Conservation (phyloP, 2,329 filamentous ascomycete species). For the Penicillium sp. region DNA sequence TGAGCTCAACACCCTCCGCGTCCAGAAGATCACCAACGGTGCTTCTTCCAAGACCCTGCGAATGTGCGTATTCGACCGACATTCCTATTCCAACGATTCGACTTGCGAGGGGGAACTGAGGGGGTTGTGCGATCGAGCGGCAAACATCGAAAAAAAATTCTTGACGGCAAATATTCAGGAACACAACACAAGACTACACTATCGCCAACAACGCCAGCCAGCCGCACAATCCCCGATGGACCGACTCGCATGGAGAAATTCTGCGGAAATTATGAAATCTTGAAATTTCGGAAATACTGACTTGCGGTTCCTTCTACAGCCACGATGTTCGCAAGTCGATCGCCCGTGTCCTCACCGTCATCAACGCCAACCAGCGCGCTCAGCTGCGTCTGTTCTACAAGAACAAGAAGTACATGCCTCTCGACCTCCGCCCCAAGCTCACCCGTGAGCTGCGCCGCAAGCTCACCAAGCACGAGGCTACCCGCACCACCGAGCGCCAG, state of each 20-base stretch:
- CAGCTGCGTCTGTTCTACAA: constrained; percentile 99
- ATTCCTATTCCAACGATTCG: constrained; percentile 15
- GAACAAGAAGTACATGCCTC: constrained; percentile 98
- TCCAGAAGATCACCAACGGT: constrained; percentile 95
- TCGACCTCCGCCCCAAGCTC: constrained; percentile 98
- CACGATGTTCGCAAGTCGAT: constrained; percentile 99
- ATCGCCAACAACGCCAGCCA: neutral
- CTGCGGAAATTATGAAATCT: neutral
- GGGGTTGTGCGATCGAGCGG: constrained; percentile 11
- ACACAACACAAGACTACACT: neutral
- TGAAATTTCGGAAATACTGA: constrained; percentile 27
- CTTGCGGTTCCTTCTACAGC: constrained; percentile 52
- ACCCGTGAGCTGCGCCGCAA: constrained; percentile 96
- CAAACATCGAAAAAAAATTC: constrained; percentile 11
- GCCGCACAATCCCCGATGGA: constrained; percentile 1
- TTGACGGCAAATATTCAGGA: neutral
- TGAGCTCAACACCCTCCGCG: constrained; percentile 93
- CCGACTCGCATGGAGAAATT: constrained; percentile 5
- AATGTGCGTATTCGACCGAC: constrained; percentile 68
- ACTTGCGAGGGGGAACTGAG: constrained; percentile 4
- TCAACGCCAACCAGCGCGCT: constrained; percentile 98
- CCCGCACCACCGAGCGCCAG: constrained; percentile 84
- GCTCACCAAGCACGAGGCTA: constrained; percentile 87
- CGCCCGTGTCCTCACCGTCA: constrained; percentile 96
- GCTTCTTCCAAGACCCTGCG: constrained; percentile 94